Evolutionary conservation across 148 eudicot species (phyloP).

Genomic region (Diospyros kaki): DNA sequence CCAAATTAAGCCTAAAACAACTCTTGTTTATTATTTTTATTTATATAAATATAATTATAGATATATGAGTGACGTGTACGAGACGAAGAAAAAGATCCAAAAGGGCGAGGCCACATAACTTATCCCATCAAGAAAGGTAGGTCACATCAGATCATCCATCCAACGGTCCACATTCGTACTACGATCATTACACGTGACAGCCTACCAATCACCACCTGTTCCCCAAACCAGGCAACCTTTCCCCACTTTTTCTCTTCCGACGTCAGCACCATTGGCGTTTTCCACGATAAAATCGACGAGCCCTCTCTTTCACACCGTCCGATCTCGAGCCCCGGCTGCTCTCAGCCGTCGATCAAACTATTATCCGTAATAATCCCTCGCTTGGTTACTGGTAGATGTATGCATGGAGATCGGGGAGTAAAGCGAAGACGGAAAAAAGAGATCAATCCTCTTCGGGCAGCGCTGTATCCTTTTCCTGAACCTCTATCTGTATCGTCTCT

Average conservation of each 20-base stretch:
- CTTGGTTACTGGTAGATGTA: neutral
- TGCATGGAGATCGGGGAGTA: neutral
- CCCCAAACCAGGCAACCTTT: neutral
- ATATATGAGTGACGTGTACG: too few relatives aligned
- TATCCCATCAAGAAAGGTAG: neutral
- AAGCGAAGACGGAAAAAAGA: neutral
- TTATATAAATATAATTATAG: too few relatives aligned
- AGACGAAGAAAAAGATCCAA: too few relatives aligned
- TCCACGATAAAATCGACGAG: slow-evolving; percentile 10
- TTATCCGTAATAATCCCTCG: slow-evolving; percentile 1
- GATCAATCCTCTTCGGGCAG: slow-evolving; percentile 4
- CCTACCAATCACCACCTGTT: neutral
- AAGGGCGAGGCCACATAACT: neutral
- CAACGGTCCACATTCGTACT: neutral
- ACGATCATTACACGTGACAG: neutral
- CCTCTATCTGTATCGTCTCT: slow-evolving; percentile 6
- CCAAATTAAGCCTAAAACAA: too few relatives aligned
- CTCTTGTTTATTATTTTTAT: too few relatives aligned
- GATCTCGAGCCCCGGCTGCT: neutral
- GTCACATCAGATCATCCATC: neutral
- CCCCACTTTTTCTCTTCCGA: neutral
- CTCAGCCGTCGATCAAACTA: slow-evolving; percentile 14
- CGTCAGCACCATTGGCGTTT: slow-evolving; percentile 11
- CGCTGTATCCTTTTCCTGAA: neutral
- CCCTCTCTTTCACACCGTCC: slow-evolving; percentile 7